Evolutionary conservation across 192 early-diverging fungal genomes (phyloP), one percentile per base, ranked within the genome.

Genomic region (Coemansia sp.): DNA sequence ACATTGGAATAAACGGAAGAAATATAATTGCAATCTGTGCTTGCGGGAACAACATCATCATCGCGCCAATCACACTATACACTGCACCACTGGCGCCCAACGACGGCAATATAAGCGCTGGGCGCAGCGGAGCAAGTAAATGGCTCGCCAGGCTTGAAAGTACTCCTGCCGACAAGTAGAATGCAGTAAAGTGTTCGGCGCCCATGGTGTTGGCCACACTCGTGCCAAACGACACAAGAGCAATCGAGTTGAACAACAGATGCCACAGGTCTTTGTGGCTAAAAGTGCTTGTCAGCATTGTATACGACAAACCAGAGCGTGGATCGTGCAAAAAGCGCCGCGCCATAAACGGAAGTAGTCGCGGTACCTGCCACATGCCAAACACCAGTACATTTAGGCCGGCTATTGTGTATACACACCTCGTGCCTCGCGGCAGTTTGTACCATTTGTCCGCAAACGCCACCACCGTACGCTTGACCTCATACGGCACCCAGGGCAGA

Each of bases 21-120:
- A 90, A 89, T 19, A 91, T 83, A 6, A 91, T 60, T 31, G 74
- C 78, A 1, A 90, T 72, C 17, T 78, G 78, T 9, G 85, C 63
- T 20, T 87, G 59, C 0, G 91, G 91, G 34, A 82, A 80, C 59
- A 86, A 17, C 28, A 84, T 69, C 22, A 86, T 85, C 0, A 81
- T 82, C 0, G 83, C 82, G 34, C 85, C 85, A 7, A 96, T 25
- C 34, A 90, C 83, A 10, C 86, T 86, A 61, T 87, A 95, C 12
- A 94, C 71, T 2, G 91, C 93, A 0, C 93, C 93, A 63, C 86
- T 89, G 20, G 94, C 94, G 19, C 94, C 94, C 36, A 96, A 71
- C 17, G 85, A 83, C 2, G 90, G 87, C 42, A 87, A 61, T 10
- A 89, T 80, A 60, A 63, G 40, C 44, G 71, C 57, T 50, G 69